Conservation (phyloP, 345 rosid genomes). For the Populus deltoides region DNA sequence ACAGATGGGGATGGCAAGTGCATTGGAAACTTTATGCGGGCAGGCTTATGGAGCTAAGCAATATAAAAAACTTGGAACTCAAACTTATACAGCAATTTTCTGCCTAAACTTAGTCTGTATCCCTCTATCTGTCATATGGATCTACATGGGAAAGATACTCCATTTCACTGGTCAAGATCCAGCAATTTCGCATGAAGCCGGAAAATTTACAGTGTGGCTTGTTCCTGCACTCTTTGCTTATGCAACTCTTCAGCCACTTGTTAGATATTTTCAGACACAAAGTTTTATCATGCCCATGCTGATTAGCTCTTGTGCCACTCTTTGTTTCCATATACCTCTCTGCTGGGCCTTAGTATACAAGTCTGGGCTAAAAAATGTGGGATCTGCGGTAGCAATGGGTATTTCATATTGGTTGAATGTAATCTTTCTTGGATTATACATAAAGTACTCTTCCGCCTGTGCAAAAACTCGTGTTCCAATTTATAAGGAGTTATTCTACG, state of each 20-base stretch:
- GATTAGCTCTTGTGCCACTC: slow-evolving; percentile 39
- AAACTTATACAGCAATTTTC: slow-evolving; percentile 54
- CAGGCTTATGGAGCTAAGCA: slow-evolving; percentile 80
- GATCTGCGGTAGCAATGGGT: slow-evolving; percentile 50
- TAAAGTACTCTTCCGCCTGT: slow-evolving; percentile 48
- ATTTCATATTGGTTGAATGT: slow-evolving; percentile 57
- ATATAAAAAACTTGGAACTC: slow-evolving; percentile 49
- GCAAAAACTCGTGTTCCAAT: slow-evolving; percentile 39
- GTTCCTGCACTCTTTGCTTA: slow-evolving; percentile 59
- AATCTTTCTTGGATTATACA: slow-evolving; percentile 43
- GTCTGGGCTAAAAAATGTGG: slow-evolving; percentile 39
- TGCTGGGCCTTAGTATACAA: slow-evolving; percentile 62
- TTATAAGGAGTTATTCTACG: slow-evolving; percentile 44
- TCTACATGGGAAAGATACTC: slow-evolving; percentile 51
- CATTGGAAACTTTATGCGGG: slow-evolving; percentile 76
- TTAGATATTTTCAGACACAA: slow-evolving; percentile 56
- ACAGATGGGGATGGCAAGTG: slow-evolving; percentile 75
- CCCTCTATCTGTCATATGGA: slow-evolving; percentile 59
- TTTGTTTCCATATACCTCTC: slow-evolving; percentile 45
- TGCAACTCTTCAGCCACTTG: slow-evolving; percentile 53
- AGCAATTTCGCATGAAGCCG: slow-evolving; percentile 47
- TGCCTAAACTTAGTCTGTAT: slow-evolving; percentile 40
- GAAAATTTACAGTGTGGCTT: slow-evolving; percentile 52
- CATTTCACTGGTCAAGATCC: slow-evolving; percentile 59
- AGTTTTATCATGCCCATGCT: slow-evolving; percentile 57